Base-by-base conservation (phyloP, 169 alveolate species). In the Theileria parva region DNA sequence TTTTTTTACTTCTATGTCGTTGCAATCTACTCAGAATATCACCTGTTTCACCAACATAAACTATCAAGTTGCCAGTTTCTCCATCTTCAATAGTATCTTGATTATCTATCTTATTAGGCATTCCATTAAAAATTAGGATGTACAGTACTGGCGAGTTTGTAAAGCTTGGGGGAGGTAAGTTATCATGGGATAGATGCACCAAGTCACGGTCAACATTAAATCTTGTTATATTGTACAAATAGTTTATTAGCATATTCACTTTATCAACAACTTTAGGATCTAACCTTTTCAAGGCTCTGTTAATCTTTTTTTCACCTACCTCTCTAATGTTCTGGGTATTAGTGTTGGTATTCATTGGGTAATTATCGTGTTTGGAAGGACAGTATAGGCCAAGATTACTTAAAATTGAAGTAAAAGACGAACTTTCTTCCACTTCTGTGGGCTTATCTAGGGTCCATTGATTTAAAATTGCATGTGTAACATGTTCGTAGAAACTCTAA, bases 11-110 rank as follows among this genome's bases (percentile, higher is more conserved):
- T 60, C 80, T 65, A 53, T 83, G 89, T 50, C 73, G 28, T 19
- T 32, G 50, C 59, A 83, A 71, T 74, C 89, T 75, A 15, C 39
- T 61, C 0, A 19, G 60, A 23, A 83, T 74, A 69, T 83, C 76
- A 9, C 86, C 89, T 1, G 81, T 59, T 59, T 83, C 89, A 21
- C 89, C 89, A 25, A 83, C 81, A 32, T 83, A 83, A 53, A 83
- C 77, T 15, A 79, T 81, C 25, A 63, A 37, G 13, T 44, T 25
- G 32, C 7, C 23, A 44, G 8, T 0, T 13, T 1, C 17, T 44
- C 2, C 15, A 44, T 44, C 53, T 44, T 44, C 53, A 44, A 15
- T 7, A 11, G 53, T 44, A 44, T 44, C 53, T 13, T 44, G 53
- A 44, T 11, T 11, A 13, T 44, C 53, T 13, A 1, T 44, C 2